Conservation (phyloP, 2,329 filamentous ascomycete genomes). For the Claviceps spartinae region DNA sequence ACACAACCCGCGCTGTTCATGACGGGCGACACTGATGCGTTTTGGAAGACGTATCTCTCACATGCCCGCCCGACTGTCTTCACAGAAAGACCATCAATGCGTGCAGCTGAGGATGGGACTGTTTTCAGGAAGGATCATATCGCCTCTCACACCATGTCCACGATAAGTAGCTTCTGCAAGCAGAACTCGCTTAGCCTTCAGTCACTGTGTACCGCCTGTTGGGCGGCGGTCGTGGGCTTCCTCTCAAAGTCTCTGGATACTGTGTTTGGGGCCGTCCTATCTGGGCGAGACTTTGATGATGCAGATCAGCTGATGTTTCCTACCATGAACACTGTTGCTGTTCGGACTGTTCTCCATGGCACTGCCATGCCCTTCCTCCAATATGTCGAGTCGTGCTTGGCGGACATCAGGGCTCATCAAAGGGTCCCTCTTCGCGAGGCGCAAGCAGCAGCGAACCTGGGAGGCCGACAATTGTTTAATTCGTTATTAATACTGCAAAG, state of each 20-base stretch:
- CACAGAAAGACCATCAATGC: background rate
- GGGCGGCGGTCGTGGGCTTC: constrained; percentile 56
- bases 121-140: constrained; percentile 7
- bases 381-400: constrained; percentile 60
- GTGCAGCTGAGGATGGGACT: background rate
- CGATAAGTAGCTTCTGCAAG: constrained; percentile 46
- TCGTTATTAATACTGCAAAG: constrained; percentile 43
- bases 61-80: constrained; percentile 29
- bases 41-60: constrained; percentile 60
- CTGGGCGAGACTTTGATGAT: constrained; percentile 65
- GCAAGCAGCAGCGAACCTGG: constrained; percentile 28
- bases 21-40: constrained; percentile 25
- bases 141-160: constrained; percentile 1
- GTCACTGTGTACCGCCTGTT: constrained; percentile 61
- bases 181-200: constrained; percentile 58
- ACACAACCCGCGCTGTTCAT: constrained; percentile 4
- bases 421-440: constrained; percentile 64
- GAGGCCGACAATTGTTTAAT: constrained; percentile 34
- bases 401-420: constrained; percentile 55
- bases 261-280: constrained; percentile 69
- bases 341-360: constrained; percentile 62
- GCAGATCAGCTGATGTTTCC: constrained; percentile 63
- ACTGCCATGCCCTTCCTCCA: constrained; percentile 48
- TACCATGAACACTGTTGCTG: constrained; percentile 78
- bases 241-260: constrained; percentile 55